Evolutionary conservation across 768 basidiomycete genomes (phyloP), one percentile per base, ranked within the genome.

Genomic region (Strobilomyces confusus): DNA sequence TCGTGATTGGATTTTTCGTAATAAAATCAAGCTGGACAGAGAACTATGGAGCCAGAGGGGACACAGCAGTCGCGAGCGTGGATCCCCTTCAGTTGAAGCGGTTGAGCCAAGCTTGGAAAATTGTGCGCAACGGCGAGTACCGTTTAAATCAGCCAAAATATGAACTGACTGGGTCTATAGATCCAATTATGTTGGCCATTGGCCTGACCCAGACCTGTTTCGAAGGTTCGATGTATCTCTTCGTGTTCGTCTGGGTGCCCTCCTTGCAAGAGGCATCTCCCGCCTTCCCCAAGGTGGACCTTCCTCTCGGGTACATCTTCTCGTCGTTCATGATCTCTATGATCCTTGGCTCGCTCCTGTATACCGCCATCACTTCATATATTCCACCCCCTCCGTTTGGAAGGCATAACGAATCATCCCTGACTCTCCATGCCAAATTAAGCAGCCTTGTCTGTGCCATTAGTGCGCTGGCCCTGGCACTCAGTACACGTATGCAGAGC

Each of bases 161-260:
- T 37, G 22, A 14, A 23, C 51, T 56, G 49, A 58, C 25, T 17
- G 15, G 11, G 26, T 25, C 44, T 54, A 11, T 61, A 87, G 87
- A 89, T 62, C 77, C 80, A 1, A 62, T 80, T 44, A 74, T 90
- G 11, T 69, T 88, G 55, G 78, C 79, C 23, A 77, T 90, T 20
- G 86, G 87, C 30, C 69, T 89, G 49, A 83, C 83, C 0, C 87
- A 90, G 68, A 90, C 88, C 1, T 87, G 84, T 68, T 90, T 90
- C 63, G 87, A 90, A 64, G 89, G 88, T 3, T 87, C 85, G 6
- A 88, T 89, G 87, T 89, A 90, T 69, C 78, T 89, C 55, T 90
- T 89, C 69, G 88, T 89, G 58, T 90, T 89, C 72, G 74, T 86
- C 56, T 90, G 88, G 88, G 88, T 90, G 0, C 87, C 89, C 1